These are phyloP conservation scores for Monosporascus sp. DNA, from an alignment of 2,329 filamentous ascomycete species.

Conservation along the genomic window DNA sequence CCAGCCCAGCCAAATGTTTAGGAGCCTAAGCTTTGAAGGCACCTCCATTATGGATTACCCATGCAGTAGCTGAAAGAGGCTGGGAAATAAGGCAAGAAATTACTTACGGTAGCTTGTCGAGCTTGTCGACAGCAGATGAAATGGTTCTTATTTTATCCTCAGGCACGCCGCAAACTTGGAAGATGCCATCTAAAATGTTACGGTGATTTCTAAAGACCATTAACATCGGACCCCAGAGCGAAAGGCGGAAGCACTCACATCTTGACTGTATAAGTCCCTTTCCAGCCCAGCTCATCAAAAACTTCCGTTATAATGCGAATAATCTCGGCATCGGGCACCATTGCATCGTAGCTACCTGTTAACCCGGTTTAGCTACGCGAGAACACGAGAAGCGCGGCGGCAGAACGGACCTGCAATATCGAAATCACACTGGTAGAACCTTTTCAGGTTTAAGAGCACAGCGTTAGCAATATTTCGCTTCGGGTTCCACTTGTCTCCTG, in stretches of 20 bases:
- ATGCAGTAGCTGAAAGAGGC: too few relatives aligned
- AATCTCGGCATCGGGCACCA: slow-evolving; percentile 72
- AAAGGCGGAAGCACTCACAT: slow-evolving; percentile 27
- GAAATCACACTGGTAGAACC: slow-evolving; percentile 75
- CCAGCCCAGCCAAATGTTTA: too few relatives aligned
- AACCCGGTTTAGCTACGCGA: neutral
- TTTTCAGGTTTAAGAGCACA: neutral
- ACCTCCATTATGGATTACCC: too few relatives aligned
- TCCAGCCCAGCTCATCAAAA: slow-evolving; percentile 65
- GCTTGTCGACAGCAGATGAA: slow-evolving; percentile 71
- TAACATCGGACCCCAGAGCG: neutral
- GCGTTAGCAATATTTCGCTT: neutral
- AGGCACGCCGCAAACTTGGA: slow-evolving; percentile 73
- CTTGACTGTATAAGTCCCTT: slow-evolving; percentile 67
- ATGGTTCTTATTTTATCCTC: slow-evolving; percentile 68
- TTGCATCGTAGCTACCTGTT: slow-evolving; percentile 56
- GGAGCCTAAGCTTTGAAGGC: too few relatives aligned
- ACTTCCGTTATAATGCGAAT: slow-evolving; percentile 66
- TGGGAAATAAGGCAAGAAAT: neutral
- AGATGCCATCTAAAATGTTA: slow-evolving; percentile 72
- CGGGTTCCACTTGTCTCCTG: neutral
- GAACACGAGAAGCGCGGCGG: neutral
- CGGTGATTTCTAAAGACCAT: slow-evolving; percentile 56
- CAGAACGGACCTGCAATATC: slow-evolving; percentile 55
- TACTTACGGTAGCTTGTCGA: slow-evolving; percentile 62